Conservation (phyloP, 257 asterid species). For the Echites panduratus region DNA sequence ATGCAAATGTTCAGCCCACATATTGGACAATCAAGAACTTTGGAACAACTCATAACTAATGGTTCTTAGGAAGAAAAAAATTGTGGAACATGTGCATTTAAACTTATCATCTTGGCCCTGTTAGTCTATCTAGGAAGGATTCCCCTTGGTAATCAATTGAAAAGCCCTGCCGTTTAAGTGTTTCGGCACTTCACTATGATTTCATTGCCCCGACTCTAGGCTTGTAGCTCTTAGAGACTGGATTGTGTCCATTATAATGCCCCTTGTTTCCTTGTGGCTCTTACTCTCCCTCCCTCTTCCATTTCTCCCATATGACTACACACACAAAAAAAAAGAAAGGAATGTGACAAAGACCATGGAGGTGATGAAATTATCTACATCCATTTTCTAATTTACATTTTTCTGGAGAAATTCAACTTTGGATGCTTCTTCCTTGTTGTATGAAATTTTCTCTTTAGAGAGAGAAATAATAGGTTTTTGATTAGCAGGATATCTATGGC, state of each 20-base stretch:
- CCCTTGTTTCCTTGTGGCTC: neutral
- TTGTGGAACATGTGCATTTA: neutral
- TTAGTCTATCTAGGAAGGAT: neutral
- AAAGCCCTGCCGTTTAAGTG: neutral
- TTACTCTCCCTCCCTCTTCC: neutral
- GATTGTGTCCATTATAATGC: neutral
- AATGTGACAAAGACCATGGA: neutral
- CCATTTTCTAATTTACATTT: neutral
- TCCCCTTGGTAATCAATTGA: neutral
- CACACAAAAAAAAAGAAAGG: neutral
- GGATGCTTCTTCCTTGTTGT: neutral
- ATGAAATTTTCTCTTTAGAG: neutral
- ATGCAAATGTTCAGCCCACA: neutral
- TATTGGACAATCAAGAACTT: neutral
- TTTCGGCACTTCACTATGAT: neutral
- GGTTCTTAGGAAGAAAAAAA: neutral
- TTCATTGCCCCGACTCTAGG: neutral
- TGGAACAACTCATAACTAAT: neutral
- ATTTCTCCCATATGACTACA: neutral
- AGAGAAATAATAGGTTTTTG: neutral
- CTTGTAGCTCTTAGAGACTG: neutral
- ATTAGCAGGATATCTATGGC: constrained; percentile 69
- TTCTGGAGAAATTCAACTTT: neutral
- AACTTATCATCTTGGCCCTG: neutral
- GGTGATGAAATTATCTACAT: neutral